phyloP scores from a whole-genome alignment of 352 stramenopile species.

The Blastocystis sp. region DNA sequence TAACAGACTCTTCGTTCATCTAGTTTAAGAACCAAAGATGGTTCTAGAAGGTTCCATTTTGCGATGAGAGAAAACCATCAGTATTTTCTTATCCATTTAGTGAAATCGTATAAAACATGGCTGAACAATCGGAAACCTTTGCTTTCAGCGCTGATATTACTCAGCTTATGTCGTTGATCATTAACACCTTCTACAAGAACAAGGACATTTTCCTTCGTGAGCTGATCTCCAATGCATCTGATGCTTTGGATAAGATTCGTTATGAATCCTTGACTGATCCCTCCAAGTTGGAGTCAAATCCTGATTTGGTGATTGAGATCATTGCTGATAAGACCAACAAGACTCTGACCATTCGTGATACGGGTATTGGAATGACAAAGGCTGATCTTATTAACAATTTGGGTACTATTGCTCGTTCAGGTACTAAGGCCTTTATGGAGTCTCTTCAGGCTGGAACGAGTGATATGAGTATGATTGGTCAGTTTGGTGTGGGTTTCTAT shows the following conservation, averaged over 20 bases:
- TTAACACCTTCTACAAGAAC: constrained; percentile 96
- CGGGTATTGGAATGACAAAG: no score
- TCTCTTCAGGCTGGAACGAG: constrained; percentile 84
- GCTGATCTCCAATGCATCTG: constrained; percentile 90
- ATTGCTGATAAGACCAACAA: constrained; percentile 98
- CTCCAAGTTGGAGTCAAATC: constrained; percentile 86
- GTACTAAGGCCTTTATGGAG: constrained; percentile 99
- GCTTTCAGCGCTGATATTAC: constrained; percentile 99
- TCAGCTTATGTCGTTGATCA: constrained; percentile 95
- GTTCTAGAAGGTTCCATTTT: constrained; percentile 3
- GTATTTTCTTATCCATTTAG: constrained; percentile 46
- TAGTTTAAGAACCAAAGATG: no score
- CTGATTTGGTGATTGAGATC: constrained; percentile 95
- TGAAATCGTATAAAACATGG: constrained; percentile 62
- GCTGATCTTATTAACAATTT: constrained; percentile 98
- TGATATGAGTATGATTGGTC: constrained; percentile 98
- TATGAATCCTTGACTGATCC: constrained; percentile 90
- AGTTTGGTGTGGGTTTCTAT: constrained; percentile 99
- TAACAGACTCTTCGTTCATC: background rate
- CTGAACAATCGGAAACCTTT: constrained; percentile 87
- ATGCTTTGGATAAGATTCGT: constrained; percentile 95
- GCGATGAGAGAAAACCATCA: background rate
- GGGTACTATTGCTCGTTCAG: constrained; percentile 98
- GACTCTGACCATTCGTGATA: constrained; percentile 95
- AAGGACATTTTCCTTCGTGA: constrained; percentile 93